Evolutionary conservation across 345 rosid species (phyloP).

Genomic region (Raphanus raphanistrum): DNA sequence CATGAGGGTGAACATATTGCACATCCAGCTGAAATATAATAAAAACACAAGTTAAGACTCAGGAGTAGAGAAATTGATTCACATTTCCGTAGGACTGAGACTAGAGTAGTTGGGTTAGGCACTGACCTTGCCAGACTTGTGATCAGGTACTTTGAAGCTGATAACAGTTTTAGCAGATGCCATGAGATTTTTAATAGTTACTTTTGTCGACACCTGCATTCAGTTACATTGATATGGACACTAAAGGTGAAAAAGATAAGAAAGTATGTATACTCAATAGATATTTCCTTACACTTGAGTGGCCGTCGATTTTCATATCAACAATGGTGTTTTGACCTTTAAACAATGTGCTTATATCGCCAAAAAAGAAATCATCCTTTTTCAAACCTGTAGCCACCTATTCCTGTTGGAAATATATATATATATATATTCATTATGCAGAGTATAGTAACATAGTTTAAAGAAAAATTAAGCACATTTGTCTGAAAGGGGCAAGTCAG

Average conservation of each 20-base stretch:
- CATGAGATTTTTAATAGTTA: slow-evolving; percentile 59
- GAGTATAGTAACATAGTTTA: background rate
- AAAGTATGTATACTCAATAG: background rate
- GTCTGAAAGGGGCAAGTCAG: background rate
- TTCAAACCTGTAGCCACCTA: slow-evolving; percentile 73
- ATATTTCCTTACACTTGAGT: slow-evolving; percentile 57
- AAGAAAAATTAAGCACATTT: background rate
- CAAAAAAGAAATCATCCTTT: slow-evolving; percentile 60
- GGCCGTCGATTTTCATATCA: slow-evolving; percentile 74
- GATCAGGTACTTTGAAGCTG: slow-evolving; percentile 80
- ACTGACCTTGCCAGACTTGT: slow-evolving; percentile 93
- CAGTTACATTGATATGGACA: background rate
- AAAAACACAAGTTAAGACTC: slow-evolving; percentile 13
- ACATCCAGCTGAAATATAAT: slow-evolving; percentile 62
- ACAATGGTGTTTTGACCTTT: slow-evolving; percentile 63
- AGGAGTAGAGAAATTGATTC: background rate
- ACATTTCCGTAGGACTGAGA: background rate
- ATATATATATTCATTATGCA: background rate
- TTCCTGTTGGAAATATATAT: slow-evolving; percentile 46
- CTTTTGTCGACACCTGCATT: slow-evolving; percentile 64
- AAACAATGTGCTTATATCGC: slow-evolving; percentile 66
- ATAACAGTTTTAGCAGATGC: slow-evolving; percentile 59
- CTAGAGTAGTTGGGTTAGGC: slow-evolving; percentile 8
- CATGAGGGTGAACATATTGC: slow-evolving; percentile 74
- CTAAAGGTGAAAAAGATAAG: background rate